These are phyloP conservation scores for Haplosporangium sp. DNA, from an alignment of 371 early-diverging fungal genomes.

Conservation along the genomic window DNA sequence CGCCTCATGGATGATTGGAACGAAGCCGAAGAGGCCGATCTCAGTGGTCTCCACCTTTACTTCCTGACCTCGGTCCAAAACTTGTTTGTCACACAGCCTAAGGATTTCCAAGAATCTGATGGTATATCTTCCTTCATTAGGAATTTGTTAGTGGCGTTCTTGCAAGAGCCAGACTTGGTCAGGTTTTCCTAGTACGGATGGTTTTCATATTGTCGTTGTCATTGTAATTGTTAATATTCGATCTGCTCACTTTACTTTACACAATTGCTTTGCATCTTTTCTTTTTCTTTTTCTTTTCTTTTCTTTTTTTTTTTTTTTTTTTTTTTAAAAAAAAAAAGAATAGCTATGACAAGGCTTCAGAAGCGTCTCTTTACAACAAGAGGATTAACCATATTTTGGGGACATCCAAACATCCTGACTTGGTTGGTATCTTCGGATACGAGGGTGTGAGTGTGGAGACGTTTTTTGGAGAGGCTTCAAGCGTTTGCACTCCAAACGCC, in stretches of 20 bases:
- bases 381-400: slow-evolving; percentile 32
- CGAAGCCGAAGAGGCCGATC: slow-evolving; percentile 24
- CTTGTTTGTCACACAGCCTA: slow-evolving; percentile 34
- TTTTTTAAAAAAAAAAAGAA: too few relatives aligned
- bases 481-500: slow-evolving; percentile 24
- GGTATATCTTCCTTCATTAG: slow-evolving; percentile 43
- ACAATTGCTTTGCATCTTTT: too few relatives aligned
- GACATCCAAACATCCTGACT: slow-evolving; percentile 34
- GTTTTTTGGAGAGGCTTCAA: slow-evolving; percentile 37
- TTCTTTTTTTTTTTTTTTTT: too few relatives aligned
- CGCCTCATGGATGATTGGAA: slow-evolving; percentile 27
- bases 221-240: not conserved
- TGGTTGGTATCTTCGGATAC: slow-evolving; percentile 26
- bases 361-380: slow-evolving; percentile 34
- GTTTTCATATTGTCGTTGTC: too few relatives aligned
- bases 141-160: slow-evolving; percentile 25
- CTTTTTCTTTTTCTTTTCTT: too few relatives aligned
- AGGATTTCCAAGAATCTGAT: slow-evolving; percentile 39
- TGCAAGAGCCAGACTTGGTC: slow-evolving; percentile 43
- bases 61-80: slow-evolving; percentile 26
- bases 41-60: slow-evolving; percentile 22
- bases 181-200: slow-evolving; percentile 43
- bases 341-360: slow-evolving; percentile 31
- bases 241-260: too few relatives aligned
- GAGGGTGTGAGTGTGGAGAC: slow-evolving; percentile 26